A percentile compares a stretch with the other conserved stretches of the same genome.
Evolutionary conservation across 371 early-diverging fungal genomes (phyloP).

Genomic region (Globomyces sp.): DNA sequence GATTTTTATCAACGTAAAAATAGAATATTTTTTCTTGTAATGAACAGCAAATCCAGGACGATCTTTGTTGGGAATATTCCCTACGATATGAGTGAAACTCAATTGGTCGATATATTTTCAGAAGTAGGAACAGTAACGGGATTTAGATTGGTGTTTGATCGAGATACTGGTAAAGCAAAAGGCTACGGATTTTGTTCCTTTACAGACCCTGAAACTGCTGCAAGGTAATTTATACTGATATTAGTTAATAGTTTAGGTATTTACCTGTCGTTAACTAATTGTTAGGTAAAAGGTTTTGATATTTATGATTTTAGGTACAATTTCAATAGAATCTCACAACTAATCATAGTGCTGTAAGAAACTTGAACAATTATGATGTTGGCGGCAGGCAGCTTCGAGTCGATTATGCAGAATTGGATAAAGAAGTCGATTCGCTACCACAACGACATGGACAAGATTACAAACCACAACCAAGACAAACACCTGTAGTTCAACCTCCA

Average conservation of each 20-base stretch:
- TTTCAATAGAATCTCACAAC: constrained; percentile 61
- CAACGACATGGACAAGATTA: constrained; percentile 18
- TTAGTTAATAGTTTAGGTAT: too few species aligned
- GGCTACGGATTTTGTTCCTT: constrained; percentile 91
- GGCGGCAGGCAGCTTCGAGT: constrained; percentile 79
- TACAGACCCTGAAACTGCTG: constrained; percentile 46
- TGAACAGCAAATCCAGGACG: constrained; percentile 4
- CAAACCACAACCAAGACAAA: constrained; percentile 15
- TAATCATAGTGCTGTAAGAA: constrained; percentile 67
- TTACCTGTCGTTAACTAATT: neutral
- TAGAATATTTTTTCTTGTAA: constrained; percentile 2
- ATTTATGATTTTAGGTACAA: neutral
- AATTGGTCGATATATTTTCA: constrained; percentile 82
- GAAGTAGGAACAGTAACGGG: constrained; percentile 80
- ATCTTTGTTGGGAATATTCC: constrained; percentile 76
- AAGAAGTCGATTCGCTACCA: constrained; percentile 22
- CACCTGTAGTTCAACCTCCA: neutral
- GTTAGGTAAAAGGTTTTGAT: neutral
- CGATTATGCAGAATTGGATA: constrained; percentile 74
- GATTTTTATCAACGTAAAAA: neutral
- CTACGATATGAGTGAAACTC: constrained; percentile 87
- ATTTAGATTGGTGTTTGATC: constrained; percentile 79
- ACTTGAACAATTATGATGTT: constrained; percentile 78
- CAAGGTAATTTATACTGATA: neutral
- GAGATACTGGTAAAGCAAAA: constrained; percentile 82